Conservation (phyloP, 495 filamentous ascomycete species). For the Daldinia concentrica region DNA sequence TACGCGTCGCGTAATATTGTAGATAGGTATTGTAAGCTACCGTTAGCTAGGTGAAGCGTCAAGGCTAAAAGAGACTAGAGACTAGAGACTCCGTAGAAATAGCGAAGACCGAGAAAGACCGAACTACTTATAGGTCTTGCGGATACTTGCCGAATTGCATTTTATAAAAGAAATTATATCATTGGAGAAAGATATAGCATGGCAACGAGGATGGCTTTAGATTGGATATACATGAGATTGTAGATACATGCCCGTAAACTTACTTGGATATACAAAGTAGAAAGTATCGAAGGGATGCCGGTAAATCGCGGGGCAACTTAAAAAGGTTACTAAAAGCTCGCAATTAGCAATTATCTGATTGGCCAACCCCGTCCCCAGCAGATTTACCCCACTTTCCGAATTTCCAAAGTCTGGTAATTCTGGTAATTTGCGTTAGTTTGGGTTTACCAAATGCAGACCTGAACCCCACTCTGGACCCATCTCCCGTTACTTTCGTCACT, state of each 20-base stretch:
- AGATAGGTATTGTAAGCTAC: too few relatives aligned
- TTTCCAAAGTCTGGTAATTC: too few relatives aligned
- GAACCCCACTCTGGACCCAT: not conserved
- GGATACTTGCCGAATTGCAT: not conserved
- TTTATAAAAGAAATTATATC: constrained; percentile 2
- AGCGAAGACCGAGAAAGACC: constrained; percentile 28
- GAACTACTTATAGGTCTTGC: not conserved
- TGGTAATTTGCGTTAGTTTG: not conserved
- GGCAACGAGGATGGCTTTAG: not conserved
- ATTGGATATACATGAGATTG: not conserved
- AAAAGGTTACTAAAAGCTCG: constrained; percentile 19
- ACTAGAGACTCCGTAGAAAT: constrained; percentile 8
- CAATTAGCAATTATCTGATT: constrained; percentile 40
- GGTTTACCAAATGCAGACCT: constrained; percentile 4
- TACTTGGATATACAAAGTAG: too few relatives aligned
- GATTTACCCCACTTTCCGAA: constrained; percentile 39
- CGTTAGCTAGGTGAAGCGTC: not conserved
- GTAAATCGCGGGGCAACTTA: constrained; percentile 35
- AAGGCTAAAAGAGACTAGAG: not conserved
- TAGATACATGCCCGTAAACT: too few relatives aligned
- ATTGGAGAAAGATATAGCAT: constrained; percentile 6
- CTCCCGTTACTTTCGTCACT: constrained; percentile 8
- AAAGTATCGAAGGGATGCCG: constrained; percentile 39
- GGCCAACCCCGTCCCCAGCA: constrained; percentile 7
- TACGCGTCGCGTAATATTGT: constrained; percentile 35